A percentile compares a stretch with the other conserved stretches of the same genome.
phyloP scores from a whole-genome alignment of 768 basidiomycete species.

The Erythrobasidium yunnanense region DNA sequence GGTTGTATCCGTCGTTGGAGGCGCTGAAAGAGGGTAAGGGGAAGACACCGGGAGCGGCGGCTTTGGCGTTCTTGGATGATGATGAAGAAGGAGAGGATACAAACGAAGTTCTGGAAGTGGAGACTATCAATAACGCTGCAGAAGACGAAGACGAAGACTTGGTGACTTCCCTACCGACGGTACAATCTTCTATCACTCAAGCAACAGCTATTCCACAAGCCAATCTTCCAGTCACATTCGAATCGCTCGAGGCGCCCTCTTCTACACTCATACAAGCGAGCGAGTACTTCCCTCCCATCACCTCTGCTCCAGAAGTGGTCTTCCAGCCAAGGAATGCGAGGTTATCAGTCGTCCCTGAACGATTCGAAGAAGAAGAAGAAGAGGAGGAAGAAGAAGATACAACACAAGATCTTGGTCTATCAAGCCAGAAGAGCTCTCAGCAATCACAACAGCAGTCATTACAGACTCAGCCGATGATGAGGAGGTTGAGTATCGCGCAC shows the following conservation, averaged over 20 bases:
- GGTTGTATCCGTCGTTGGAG: constrained; percentile 13
- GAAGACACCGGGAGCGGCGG: constrained; percentile 15
- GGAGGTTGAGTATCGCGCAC: not conserved
- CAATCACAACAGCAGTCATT: constrained; percentile 10
- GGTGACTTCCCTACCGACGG: constrained; percentile 9
- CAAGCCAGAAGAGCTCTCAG: constrained; percentile 30
- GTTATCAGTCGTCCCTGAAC: not conserved
- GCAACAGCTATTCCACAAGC: too few relatives aligned
- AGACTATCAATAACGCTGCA: not conserved
- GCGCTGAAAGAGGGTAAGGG: not conserved
- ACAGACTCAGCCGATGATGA: constrained; percentile 2
- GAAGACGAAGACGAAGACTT: not conserved
- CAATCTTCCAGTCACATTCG: too few relatives aligned
- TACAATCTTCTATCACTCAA: constrained; percentile 28
- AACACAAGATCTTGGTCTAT: constrained; percentile 29
- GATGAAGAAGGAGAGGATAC: constrained; percentile 25
- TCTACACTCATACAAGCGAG: not conserved
- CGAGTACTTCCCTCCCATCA: not conserved
- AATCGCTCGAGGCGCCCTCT: too few relatives aligned
- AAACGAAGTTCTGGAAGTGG: not conserved
- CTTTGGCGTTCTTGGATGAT: constrained; percentile 26
- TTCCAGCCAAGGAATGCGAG: not conserved
- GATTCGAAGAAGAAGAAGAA: not conserved
- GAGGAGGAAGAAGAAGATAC: constrained; percentile 32
- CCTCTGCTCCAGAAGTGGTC: not conserved